phyloP scores from a whole-genome alignment of 768 basidiomycete genomes.

The Infundibulicybe gibba region DNA sequence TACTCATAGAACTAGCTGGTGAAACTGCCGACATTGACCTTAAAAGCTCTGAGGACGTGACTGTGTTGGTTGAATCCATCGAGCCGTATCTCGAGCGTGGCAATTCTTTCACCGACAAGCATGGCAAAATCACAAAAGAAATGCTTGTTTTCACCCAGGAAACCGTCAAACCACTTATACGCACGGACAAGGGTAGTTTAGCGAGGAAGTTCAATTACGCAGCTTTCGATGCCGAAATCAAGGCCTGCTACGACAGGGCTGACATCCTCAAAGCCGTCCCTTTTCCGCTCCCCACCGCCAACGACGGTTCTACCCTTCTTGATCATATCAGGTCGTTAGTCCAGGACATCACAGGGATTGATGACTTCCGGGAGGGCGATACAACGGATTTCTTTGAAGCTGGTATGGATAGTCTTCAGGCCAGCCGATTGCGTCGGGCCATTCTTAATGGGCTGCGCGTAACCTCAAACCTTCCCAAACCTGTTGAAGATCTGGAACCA shows the following conservation, averaged over 20 bases:
- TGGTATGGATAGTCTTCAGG: constrained; percentile 38
- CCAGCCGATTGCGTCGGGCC: constrained; percentile 26
- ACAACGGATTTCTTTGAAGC: constrained; percentile 32
- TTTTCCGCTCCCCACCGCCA: constrained; percentile 17
- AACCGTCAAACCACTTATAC: constrained; percentile 23
- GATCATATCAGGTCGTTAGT: constrained; percentile 18
- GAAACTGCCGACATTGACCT: constrained; percentile 8
- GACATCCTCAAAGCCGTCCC: constrained; percentile 16
- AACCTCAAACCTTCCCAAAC: constrained; percentile 13
- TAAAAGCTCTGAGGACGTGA: constrained; percentile 9
- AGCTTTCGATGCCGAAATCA: constrained; percentile 29
- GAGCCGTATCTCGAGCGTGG: constrained; percentile 28
- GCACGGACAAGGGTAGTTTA: constrained; percentile 35
- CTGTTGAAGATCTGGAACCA: constrained; percentile 15
- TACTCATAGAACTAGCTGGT: constrained; percentile 28
- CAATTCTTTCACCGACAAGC: constrained; percentile 31
- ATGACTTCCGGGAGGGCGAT: constrained; percentile 15
- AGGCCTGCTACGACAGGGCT: constrained; percentile 23
- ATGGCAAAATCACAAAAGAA: constrained; percentile 31
- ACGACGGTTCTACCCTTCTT: constrained; percentile 15
- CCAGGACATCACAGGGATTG: constrained; percentile 10
- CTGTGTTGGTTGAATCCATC: constrained; percentile 15
- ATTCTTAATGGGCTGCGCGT: constrained; percentile 19
- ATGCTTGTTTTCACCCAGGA: constrained; percentile 32
- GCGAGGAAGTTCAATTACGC: constrained; percentile 26